Percentiles rank a stretch among this genome's conserved stretches.
Conservation (phyloP, 116 monocot species). For the Papilionanthe hybrid region DNA sequence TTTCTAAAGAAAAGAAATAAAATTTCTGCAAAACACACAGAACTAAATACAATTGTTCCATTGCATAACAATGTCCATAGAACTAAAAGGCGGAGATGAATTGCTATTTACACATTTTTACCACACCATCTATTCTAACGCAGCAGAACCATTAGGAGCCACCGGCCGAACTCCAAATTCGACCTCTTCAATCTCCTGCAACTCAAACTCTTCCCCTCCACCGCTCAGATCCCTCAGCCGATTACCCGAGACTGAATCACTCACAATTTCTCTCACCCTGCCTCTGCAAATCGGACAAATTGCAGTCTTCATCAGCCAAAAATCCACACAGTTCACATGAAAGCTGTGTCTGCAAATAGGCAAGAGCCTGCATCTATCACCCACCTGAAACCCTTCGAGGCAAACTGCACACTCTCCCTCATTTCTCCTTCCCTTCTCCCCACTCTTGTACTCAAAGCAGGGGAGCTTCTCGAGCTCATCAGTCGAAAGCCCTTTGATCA, state of each 20-base stretch:
- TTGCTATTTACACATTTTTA: too few species aligned
- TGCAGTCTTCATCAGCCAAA: constrained; percentile 41
- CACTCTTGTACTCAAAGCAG: constrained; percentile 22
- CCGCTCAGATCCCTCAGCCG: background rate
- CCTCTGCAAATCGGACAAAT: constrained; percentile 41
- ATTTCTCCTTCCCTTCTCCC: constrained; percentile 1
- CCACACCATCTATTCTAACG: background rate
- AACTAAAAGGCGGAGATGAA: too few species aligned
- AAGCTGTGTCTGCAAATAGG: constrained; percentile 44
- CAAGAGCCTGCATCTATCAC: constrained; percentile 37
- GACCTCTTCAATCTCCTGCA: background rate
- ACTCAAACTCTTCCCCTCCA: background rate
- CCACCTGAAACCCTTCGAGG: constrained; percentile 38
- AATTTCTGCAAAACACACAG: too few species aligned
- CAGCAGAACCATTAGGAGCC: background rate
- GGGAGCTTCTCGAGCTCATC: constrained; percentile 53
- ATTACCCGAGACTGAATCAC: background rate
- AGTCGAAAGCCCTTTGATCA: constrained; percentile 25
- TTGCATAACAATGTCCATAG: too few species aligned
- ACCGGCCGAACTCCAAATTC: background rate
- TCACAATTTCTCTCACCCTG: background rate
- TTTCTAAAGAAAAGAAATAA: too few species aligned
- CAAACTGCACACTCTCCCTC: constrained; percentile 42
- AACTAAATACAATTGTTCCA: too few species aligned
- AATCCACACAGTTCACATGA: constrained; percentile 49